Base-by-base conservation (phyloP, 2,329 filamentous ascomycete species). In the Aspergillus novoparasiticus region DNA sequence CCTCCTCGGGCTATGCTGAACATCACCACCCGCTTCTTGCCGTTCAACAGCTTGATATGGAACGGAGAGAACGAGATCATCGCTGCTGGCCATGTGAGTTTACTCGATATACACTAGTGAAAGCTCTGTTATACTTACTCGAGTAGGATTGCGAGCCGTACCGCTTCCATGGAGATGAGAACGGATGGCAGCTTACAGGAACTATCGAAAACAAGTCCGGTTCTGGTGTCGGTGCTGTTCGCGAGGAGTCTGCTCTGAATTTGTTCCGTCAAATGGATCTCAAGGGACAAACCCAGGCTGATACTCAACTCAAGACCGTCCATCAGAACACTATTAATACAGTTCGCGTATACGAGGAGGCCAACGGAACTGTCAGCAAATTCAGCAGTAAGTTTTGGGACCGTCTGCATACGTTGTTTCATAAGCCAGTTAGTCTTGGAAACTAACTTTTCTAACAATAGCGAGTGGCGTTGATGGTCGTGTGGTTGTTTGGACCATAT, bases 181-280 rank as follows among this genome's bases (percentile, higher is more conserved):
- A 82, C 39, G 94, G 94, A 50, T 99, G 95, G 95, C 86, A 93
- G 74, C 82, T 97, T 43, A 87, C 86, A 41, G 94, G 93, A 36
- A 90, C 92, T 4, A 82, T 98, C 65, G 94, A 97, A 81, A 83
- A 83, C 56, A 93, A 94, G 80, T 84, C 86, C 57, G 82, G 85
- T 6, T 83, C 85, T 32, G 89, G 86, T 48, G 77, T 84, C 60
- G 81, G 79, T 2, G 88, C 85, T 62, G 82, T 83, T 63, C 86
- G 90, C 36, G 95, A 98, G 80, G 95, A 98, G 78, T 95, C 91
- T 68, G 95, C 95, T 28, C 83, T 97, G 77, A 97, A 98, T 80
- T 97, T 98, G 93, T 99, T 99, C 83, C 88, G 89, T 73, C 94
- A 97, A 83, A 98, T 99, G 95, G 95, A 99, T 79, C 85, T 99